A percentile compares a stretch with the other conserved stretches of the same genome.
phyloP scores from a whole-genome alignment of 768 basidiomycete genomes.

The Pholiota molesta region DNA sequence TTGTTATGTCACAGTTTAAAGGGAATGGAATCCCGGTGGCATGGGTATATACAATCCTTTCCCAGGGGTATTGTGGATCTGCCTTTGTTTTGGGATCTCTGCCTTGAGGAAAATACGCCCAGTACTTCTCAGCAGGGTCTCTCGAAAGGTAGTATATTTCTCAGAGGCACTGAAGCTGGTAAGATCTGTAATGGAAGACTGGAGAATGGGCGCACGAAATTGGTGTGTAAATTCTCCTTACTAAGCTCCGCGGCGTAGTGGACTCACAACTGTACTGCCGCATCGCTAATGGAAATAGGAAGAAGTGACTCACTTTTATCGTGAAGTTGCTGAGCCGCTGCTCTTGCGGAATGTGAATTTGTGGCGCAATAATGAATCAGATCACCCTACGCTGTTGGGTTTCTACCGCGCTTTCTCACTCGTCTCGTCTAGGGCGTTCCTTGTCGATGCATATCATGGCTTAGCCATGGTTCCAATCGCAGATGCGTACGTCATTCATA shows the following conservation, averaged over 20 bases:
- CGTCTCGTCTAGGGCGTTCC: conserved; percentile 82
- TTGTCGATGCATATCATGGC: conserved; percentile 81
- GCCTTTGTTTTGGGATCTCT: conserved; percentile 59
- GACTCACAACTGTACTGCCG: background rate
- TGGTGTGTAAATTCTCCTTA: conserved; percentile 21
- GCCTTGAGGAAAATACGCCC: background rate
- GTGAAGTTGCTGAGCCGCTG: conserved; percentile 34
- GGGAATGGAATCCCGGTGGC: conserved; percentile 58
- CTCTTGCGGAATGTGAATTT: conserved; percentile 25
- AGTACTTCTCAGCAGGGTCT: conserved; percentile 27
- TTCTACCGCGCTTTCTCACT: conserved; percentile 62
- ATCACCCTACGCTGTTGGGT: conserved; percentile 33
- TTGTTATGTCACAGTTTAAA: conserved; percentile 41
- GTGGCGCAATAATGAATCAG: conserved; percentile 11
- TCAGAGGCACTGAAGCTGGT: conserved; percentile 45
- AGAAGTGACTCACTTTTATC: conserved; percentile 39
- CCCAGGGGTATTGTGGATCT: conserved; percentile 55
- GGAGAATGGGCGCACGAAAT: conserved; percentile 21
- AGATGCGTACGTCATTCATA: conserved; percentile 61
- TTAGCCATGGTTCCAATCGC: conserved; percentile 86
- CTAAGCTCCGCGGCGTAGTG: background rate
- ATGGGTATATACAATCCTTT: conserved; percentile 66
- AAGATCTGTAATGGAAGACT: conserved; percentile 24
- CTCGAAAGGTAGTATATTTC: conserved; percentile 37
- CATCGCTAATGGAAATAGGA: conserved; percentile 27